phyloP scores from a whole-genome alignment of 1,284 basidiomycete genomes.

The Trichosporon faecale region DNA sequence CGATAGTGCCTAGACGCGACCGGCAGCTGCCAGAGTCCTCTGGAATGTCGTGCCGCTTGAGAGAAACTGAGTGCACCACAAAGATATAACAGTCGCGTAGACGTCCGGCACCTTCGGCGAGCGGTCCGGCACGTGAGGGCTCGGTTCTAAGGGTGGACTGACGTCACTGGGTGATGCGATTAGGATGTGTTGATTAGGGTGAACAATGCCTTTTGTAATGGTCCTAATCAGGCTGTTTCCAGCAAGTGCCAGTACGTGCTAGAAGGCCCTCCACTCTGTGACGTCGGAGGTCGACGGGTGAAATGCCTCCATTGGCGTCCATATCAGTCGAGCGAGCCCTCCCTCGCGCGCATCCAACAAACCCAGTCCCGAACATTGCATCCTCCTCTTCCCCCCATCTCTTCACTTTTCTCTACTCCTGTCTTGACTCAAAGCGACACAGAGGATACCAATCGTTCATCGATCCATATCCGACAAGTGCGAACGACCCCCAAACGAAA shows the following conservation, averaged over 20 bases:
- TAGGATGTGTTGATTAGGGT: not conserved
- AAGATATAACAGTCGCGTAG: constrained; percentile 2
- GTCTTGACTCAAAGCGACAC: not conserved
- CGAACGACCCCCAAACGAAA: not conserved
- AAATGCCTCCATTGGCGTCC: constrained; percentile 7
- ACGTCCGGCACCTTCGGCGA: not conserved
- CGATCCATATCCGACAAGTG: not conserved
- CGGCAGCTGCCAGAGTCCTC: not conserved
- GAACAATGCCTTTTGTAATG: not conserved
- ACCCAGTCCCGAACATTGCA: not conserved
- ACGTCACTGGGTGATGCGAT: not conserved
- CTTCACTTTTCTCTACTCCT: not conserved
- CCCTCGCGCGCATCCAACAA: constrained; percentile 5
- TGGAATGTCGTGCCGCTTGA: not conserved
- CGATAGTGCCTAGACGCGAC: not conserved
- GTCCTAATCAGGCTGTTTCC: not conserved
- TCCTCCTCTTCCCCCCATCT: not conserved
- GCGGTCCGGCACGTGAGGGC: not conserved
- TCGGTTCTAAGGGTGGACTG: not conserved
- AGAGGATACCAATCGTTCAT: not conserved
- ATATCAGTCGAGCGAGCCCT: not conserved
- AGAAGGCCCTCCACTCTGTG: constrained; percentile 4
- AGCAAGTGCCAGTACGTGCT: constrained; percentile 5
- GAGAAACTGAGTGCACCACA: not conserved
- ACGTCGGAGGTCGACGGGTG: constrained; percentile 1